phyloP scores from a whole-genome alignment of 2,329 filamentous ascomycete genomes.

The Fusarium fujikuroi region DNA sequence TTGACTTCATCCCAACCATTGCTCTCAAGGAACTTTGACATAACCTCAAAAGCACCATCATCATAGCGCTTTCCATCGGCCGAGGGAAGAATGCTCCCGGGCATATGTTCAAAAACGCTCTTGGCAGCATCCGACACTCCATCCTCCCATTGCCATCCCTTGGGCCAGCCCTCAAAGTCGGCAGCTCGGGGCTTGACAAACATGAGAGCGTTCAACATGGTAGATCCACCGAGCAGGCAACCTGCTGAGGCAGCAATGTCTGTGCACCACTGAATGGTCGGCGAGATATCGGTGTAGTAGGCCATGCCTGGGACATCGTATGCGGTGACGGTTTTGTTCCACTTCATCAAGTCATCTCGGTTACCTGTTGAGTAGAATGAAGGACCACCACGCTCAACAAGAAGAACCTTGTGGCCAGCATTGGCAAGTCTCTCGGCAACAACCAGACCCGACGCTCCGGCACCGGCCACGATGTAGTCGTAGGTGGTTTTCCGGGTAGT shows the following conservation, averaged over 20 bases:
- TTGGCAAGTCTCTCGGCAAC: slow-evolving; percentile 61
- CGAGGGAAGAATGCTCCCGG: slow-evolving; percentile 68
- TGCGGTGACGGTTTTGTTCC: slow-evolving; percentile 71
- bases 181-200: slow-evolving; percentile 72
- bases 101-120: slow-evolving; percentile 67
- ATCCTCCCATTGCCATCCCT: slow-evolving; percentile 70
- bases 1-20: slow-evolving; percentile 71
- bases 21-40: slow-evolving; percentile 66
- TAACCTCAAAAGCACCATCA: slow-evolving; percentile 70
- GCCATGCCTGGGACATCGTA: slow-evolving; percentile 77
- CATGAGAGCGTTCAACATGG: slow-evolving; percentile 74
- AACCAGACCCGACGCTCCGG: slow-evolving; percentile 38
- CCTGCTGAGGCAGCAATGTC: slow-evolving; percentile 54
- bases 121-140: slow-evolving; percentile 65
- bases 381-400: slow-evolving; percentile 68
- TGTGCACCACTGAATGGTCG: slow-evolving; percentile 38
- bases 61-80: slow-evolving; percentile 73
- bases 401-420: slow-evolving; percentile 70
- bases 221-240: slow-evolving; percentile 73
- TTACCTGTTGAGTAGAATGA: slow-evolving; percentile 73
- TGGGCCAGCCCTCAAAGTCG: slow-evolving; percentile 76
- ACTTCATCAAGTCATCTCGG: slow-evolving; percentile 64
- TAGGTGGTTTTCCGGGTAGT: slow-evolving; percentile 28
- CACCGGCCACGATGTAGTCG: slow-evolving; percentile 39
- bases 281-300: slow-evolving; percentile 73